phyloP scores from a whole-genome alignment of 2,329 filamentous ascomycete species.

The Pestalotiopsis fici region DNA sequence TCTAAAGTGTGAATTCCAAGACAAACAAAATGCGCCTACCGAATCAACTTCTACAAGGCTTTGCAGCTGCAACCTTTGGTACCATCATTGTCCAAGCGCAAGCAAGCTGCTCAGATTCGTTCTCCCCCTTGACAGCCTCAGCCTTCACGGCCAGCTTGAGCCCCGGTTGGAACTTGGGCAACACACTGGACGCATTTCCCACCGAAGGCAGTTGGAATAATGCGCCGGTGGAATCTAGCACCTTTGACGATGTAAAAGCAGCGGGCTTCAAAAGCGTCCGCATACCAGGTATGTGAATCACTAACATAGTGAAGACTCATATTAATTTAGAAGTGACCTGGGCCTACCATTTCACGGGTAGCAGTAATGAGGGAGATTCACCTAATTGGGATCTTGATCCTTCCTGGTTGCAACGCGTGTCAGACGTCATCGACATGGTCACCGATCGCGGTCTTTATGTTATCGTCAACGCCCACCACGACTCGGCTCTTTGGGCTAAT shows the following conservation, averaged over 20 bases:
- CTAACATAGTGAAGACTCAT: not conserved
- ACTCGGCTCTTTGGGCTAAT: not conserved
- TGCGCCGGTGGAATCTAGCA: not conserved
- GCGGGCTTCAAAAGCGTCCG: not conserved
- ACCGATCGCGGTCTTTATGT: not conserved
- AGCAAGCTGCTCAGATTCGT: not conserved
- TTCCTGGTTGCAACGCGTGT: not conserved
- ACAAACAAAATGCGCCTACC: too few relatives aligned
- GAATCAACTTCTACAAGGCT: too few relatives aligned
- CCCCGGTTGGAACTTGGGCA: not conserved
- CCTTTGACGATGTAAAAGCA: not conserved
- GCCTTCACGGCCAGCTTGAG: not conserved
- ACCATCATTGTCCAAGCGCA: not conserved
- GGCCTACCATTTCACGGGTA: not conserved
- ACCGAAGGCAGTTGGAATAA: not conserved
- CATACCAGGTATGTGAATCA: not conserved
- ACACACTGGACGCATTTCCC: not conserved
- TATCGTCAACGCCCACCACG: not conserved
- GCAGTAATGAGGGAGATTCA: not conserved
- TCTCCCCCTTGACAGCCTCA: not conserved
- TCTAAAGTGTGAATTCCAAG: too few relatives aligned
- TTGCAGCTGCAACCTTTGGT: too few relatives aligned
- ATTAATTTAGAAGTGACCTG: not conserved
- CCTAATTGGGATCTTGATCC: not conserved
- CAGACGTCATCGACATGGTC: not conserved